A percentile compares a stretch with the other conserved stretches of the same genome.
Evolutionary conservation across 306 rosid genomes (phyloP).

Genomic region (Acacia crassicarpa): DNA sequence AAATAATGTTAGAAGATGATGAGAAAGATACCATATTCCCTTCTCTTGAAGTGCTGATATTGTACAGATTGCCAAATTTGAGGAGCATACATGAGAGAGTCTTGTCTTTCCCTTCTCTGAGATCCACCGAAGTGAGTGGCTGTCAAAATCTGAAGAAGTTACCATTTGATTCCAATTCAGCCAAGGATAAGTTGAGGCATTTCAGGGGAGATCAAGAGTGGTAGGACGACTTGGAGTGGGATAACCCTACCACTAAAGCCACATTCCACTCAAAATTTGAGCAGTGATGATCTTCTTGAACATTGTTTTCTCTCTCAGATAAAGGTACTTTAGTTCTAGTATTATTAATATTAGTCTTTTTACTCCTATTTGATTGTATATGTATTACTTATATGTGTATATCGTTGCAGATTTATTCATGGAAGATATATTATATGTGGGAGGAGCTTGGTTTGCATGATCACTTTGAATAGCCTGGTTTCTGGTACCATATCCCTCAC

Average conservation of each 20-base stretch:
- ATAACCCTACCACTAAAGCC: neutral
- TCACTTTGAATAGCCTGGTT: no score
- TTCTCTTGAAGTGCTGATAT: neutral
- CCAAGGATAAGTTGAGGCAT: neutral
- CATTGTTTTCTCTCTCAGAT: no score
- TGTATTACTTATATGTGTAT: no score
- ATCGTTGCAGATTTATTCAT: no score
- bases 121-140: neutral
- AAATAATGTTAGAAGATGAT: neutral
- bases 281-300: no score
- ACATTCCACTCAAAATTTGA: neutral
- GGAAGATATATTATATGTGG: no score
- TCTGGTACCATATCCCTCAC: no score
- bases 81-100: neutral
- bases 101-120: neutral
- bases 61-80: accelerated
- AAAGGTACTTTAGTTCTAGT: no score
- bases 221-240: neutral
- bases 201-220: neutral
- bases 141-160: neutral
- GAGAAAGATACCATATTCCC: neutral
- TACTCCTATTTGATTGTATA: no score
- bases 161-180: neutral
- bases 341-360: neutral
- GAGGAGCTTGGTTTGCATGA: no score